Evolutionary conservation across 2,329 filamentous ascomycete species (phyloP).

Genomic region (Cytospora chrysosperma): DNA sequence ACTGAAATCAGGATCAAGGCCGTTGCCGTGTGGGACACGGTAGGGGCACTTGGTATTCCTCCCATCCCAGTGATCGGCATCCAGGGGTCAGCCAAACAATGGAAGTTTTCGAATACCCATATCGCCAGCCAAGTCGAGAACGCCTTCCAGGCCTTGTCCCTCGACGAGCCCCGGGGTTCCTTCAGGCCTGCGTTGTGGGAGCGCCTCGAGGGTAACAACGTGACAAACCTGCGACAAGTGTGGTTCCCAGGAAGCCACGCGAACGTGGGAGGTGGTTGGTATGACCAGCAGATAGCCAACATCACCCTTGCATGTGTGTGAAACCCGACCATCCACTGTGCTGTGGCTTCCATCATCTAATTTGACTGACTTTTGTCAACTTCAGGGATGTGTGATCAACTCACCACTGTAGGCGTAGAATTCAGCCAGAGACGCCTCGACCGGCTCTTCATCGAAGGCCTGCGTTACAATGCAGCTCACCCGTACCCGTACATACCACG

Average conservation of each 20-base stretch:
- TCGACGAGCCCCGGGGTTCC: conserved; percentile 46
- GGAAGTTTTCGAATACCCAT: conserved; percentile 44
- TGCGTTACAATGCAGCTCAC: conserved; percentile 35
- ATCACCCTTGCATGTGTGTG: conserved; percentile 35
- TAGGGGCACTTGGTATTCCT: conserved; percentile 46
- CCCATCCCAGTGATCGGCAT: conserved; percentile 39
- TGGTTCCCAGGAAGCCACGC: conserved; percentile 65
- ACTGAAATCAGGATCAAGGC: conserved; percentile 43
- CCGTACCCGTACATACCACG: conserved; percentile 33
- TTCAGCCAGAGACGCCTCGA: conserved; percentile 31
- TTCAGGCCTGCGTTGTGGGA: conserved; percentile 46
- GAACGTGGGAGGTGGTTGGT: conserved; percentile 62
- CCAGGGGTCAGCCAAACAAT: conserved; percentile 37
- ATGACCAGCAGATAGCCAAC: conserved; percentile 35
- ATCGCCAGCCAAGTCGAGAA: conserved; percentile 42
- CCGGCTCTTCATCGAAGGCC: conserved; percentile 29
- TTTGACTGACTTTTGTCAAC: neutral
- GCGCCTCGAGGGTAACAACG: conserved; percentile 30
- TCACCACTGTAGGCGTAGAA: conserved; percentile 34
- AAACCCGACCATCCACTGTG: neutral
- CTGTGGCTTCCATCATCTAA: neutral
- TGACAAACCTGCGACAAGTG: conserved; percentile 35
- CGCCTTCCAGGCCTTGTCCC: conserved; percentile 51
- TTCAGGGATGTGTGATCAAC: conserved; percentile 37
- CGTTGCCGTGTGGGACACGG: conserved; percentile 52